These are phyloP conservation scores for Epichloe typhina DNA, from an alignment of 2,329 filamentous ascomycete genomes.

Conservation along the genomic window DNA sequence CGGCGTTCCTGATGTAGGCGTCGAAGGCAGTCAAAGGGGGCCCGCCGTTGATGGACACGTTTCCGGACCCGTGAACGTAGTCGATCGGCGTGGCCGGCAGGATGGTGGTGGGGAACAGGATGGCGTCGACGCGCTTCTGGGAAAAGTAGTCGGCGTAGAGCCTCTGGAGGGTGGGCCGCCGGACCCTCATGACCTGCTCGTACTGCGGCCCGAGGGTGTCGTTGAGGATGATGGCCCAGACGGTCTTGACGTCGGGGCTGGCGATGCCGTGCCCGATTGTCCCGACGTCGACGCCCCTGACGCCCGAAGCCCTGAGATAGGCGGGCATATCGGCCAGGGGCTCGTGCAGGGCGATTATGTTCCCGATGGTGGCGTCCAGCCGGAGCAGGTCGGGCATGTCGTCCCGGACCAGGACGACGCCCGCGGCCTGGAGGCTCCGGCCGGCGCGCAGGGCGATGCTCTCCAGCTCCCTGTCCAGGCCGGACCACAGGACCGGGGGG, in stretches of 20 bases:
- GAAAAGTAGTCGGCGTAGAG: constrained; percentile 7
- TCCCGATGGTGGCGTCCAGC: constrained; percentile 4
- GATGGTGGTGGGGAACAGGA: constrained; percentile 9
- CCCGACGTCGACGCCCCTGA: neutral
- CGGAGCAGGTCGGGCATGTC: constrained; percentile 8
- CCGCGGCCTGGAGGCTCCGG: constrained; percentile 4
- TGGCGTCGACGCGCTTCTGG: constrained; percentile 4
- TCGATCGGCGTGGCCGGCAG: constrained; percentile 9
- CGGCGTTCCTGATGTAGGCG: constrained; percentile 6
- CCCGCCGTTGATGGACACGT: constrained; percentile 9
- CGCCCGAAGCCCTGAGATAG: constrained; percentile 5
- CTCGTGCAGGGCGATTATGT: constrained; percentile 6
- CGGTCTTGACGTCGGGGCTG: neutral
- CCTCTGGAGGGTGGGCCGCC: constrained; percentile 8
- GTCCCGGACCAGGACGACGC: constrained; percentile 6
- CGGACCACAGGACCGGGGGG: constrained; percentile 8
- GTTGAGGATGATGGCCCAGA: neutral
- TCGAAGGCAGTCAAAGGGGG: constrained; percentile 7
- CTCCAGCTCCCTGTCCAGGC: constrained; percentile 7
- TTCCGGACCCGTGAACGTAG: constrained; percentile 5
- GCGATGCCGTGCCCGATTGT: constrained; percentile 6
- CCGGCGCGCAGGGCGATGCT: constrained; percentile 1
- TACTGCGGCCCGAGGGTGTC: constrained; percentile 3
- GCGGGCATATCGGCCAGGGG: constrained; percentile 5
- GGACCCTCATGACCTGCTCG: constrained; percentile 5